A percentile compares a stretch with the other conserved stretches of the same genome.
Evolutionary conservation across 2,329 filamentous ascomycete genomes (phyloP).

Genomic region (Fusarium pininemorale): DNA sequence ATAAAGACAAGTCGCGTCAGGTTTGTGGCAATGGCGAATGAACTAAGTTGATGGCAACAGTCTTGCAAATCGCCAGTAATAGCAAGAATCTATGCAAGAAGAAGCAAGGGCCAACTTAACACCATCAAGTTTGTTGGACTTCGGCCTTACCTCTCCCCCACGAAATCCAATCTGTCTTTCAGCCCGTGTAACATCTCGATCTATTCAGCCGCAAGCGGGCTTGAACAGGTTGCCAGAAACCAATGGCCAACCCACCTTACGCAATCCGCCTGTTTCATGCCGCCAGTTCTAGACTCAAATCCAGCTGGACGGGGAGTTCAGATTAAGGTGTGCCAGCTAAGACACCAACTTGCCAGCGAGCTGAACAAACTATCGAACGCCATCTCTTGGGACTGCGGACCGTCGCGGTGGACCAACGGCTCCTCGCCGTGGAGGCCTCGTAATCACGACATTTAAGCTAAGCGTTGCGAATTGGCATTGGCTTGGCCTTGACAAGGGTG

Average conservation of each 20-base stretch:
- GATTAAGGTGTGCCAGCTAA: neutral
- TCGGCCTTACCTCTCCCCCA: fast-evolving
- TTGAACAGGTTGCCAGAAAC: fast-evolving
- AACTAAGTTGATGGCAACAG: too few relatives aligned
- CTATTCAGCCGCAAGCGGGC: neutral
- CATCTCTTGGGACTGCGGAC: neutral
- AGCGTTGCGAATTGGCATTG: neutral
- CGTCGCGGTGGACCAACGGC: neutral
- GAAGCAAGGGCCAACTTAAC: too few relatives aligned
- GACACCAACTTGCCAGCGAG: neutral
- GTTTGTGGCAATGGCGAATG: too few relatives aligned
- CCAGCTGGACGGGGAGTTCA: neutral
- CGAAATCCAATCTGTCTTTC: fast-evolving
- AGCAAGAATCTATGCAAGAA: too few relatives aligned
- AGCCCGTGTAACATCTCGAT: neutral
- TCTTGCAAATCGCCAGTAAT: too few relatives aligned
- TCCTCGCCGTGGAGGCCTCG: neutral
- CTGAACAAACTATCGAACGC: conserved; percentile 1
- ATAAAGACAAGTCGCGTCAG: too few relatives aligned
- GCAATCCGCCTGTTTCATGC: neutral
- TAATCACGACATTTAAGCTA: neutral
- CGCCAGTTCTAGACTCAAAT: neutral
- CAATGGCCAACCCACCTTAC: neutral
- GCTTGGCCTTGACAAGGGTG: neutral
- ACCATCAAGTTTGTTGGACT: too few relatives aligned